phyloP scores from a whole-genome alignment of 192 early-diverging fungal species.

The Funneliformis geosporum region DNA sequence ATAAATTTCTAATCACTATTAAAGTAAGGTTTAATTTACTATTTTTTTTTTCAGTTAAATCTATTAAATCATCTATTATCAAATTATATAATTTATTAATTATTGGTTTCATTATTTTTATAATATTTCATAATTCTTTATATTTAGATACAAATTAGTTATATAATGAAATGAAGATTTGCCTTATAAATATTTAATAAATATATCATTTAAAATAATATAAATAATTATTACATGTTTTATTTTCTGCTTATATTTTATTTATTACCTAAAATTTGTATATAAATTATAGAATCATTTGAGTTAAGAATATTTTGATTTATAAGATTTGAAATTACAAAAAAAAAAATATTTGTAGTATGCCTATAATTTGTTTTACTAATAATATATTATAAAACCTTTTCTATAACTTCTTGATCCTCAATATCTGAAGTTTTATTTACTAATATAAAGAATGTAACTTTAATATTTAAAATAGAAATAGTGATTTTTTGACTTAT shows the following conservation, averaged over 20 bases:
- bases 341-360: not conserved
- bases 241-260: not conserved
- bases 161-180: not conserved
- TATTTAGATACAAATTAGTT: no score
- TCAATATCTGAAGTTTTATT: not conserved
- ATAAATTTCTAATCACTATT: no score
- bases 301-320: not conserved
- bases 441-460: not conserved
- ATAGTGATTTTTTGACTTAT: not conserved
- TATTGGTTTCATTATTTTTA: not conserved
- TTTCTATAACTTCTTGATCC: not conserved
- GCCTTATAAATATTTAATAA: slow-evolving; percentile 1
- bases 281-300: not conserved
- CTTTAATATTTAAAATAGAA: not conserved
- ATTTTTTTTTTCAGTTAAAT: no score
- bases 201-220: not conserved
- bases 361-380: not conserved
- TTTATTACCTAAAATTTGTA: not conserved
- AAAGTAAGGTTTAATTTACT: no score
- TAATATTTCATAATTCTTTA: not conserved
- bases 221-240: not conserved
- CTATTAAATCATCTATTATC: not conserved
- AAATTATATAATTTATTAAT: not conserved
- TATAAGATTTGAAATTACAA: not conserved
- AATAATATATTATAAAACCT: not conserved